A percentile compares a stretch with the other conserved stretches of the same genome.
phyloP scores from a whole-genome alignment of 2,329 filamentous ascomycete genomes.

The Ascochyta viciae-villosae region DNA sequence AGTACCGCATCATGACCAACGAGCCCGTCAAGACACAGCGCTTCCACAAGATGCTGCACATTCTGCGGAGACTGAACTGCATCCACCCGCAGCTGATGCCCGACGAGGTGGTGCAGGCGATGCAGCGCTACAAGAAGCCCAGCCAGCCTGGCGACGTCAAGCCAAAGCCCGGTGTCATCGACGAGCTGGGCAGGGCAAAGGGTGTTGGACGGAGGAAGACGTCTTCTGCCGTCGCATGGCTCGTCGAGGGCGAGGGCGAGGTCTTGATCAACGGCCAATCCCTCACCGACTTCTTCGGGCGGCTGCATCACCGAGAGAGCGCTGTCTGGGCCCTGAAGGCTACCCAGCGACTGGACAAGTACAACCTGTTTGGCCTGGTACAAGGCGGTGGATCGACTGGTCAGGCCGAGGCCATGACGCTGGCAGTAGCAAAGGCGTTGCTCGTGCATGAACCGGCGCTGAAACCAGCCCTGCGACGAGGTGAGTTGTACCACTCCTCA shows the following conservation, averaged over 20 bases:
- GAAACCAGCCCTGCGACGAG: constrained; percentile 85
- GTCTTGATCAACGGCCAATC: constrained; percentile 88
- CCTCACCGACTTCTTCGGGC: constrained; percentile 81
- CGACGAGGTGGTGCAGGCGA: constrained; percentile 67
- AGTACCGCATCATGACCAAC: constrained; percentile 68
- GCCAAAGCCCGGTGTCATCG: constrained; percentile 69
- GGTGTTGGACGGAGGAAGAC: constrained; percentile 88
- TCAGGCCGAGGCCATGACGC: constrained; percentile 91
- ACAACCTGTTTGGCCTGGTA: constrained; percentile 91
- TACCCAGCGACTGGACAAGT: constrained; percentile 87
- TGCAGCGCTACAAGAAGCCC: constrained; percentile 75
- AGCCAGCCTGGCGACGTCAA: constrained; percentile 74
- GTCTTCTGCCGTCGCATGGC: constrained; percentile 80
- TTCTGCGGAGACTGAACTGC: constrained; percentile 81
- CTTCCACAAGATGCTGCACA: constrained; percentile 76
- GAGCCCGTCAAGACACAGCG: constrained; percentile 66
- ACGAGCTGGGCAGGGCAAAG: constrained; percentile 78
- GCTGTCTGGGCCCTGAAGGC: constrained; percentile 88
- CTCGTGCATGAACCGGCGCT: constrained; percentile 90
- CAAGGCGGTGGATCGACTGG: constrained; percentile 90
- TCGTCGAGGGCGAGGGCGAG: constrained; percentile 93
- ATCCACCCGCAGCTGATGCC: constrained; percentile 84
- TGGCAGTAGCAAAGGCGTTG: constrained; percentile 88
- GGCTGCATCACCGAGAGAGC: constrained; percentile 92
- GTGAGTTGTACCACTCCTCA: constrained; percentile 63